Conservation (phyloP, 192 early-diverging fungal species). For the Powellomyces hirtus region DNA sequence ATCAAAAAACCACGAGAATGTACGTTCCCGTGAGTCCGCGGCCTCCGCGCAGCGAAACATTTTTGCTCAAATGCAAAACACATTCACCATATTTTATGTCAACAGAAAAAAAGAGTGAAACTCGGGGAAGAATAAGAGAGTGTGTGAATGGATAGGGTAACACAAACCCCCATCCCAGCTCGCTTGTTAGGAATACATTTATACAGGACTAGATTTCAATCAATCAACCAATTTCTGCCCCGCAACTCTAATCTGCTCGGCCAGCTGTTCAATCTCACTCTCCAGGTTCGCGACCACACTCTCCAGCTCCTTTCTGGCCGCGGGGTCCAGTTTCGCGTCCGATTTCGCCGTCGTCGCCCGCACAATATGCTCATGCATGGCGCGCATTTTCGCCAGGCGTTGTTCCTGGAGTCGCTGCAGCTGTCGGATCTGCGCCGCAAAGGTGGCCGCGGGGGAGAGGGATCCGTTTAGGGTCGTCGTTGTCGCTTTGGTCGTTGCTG, state of each 20-base stretch:
- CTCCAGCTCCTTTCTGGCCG: not conserved
- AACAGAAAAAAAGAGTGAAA: too few species aligned
- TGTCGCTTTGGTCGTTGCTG: not conserved
- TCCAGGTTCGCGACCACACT: constrained; percentile 1
- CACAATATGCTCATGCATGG: constrained; percentile 25
- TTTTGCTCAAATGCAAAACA: too few species aligned
- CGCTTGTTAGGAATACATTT: too few species aligned
- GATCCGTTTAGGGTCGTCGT: not conserved
- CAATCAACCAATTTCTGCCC: too few species aligned
- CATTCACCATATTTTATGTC: too few species aligned
- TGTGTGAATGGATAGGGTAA: too few species aligned
- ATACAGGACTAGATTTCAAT: too few species aligned
- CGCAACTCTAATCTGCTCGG: constrained; percentile 21
- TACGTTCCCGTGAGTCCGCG: too few species aligned
- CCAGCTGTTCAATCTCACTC: constrained; percentile 23
- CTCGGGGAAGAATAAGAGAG: too few species aligned
- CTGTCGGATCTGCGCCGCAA: not conserved
- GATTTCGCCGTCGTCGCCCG: not conserved
- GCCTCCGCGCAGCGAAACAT: too few species aligned
- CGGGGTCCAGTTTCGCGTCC: constrained; percentile 5
- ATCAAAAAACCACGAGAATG: too few species aligned
- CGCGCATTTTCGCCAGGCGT: constrained; percentile 13
- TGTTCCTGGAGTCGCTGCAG: constrained; percentile 6
- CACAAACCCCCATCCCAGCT: too few species aligned
- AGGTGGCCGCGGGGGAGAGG: not conserved